Evolutionary conservation across 495 filamentous ascomycete genomes (phyloP).

Genomic region (Ramalina intermedia): DNA sequence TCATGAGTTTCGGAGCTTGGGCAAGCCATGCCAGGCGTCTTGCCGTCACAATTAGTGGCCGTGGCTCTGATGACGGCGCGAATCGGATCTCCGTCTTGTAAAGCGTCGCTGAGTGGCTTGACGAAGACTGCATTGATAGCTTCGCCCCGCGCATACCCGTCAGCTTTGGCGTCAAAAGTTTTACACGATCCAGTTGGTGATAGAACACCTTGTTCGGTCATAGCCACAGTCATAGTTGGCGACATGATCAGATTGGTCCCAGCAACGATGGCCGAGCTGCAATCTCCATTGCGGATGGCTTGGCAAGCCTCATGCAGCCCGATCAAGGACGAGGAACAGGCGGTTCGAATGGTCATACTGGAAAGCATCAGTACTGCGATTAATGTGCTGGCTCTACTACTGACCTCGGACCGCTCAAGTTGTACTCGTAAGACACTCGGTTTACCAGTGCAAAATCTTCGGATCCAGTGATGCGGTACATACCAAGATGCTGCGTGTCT

Average conservation of each 20-base stretch:
- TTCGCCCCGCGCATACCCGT: slow-evolving; percentile 35
- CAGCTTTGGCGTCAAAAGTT: slow-evolving; percentile 33
- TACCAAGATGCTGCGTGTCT: slow-evolving; percentile 18
- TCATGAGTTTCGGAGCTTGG: slow-evolving; percentile 17
- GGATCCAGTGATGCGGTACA: slow-evolving; percentile 11
- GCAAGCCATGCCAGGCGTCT: slow-evolving; percentile 14
- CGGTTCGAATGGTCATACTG: slow-evolving; percentile 21
- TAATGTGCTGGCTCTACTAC: background rate
- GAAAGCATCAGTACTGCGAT: slow-evolving; percentile 10
- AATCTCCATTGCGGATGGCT: slow-evolving; percentile 25
- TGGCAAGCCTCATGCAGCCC: slow-evolving; percentile 23
- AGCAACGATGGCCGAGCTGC: slow-evolving; percentile 26
- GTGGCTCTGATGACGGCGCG: slow-evolving; percentile 45
- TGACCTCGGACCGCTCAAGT: slow-evolving; percentile 13
- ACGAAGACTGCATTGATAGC: slow-evolving; percentile 42
- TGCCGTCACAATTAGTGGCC: slow-evolving; percentile 40
- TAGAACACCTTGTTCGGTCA: slow-evolving; percentile 20
- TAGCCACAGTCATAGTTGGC: slow-evolving; percentile 18
- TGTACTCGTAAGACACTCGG: slow-evolving; percentile 20
- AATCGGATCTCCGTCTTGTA: slow-evolving; percentile 41
- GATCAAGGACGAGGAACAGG: slow-evolving; percentile 17
- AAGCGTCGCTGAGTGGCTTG: slow-evolving; percentile 45
- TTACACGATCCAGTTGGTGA: slow-evolving; percentile 27
- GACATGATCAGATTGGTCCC: slow-evolving; percentile 29
- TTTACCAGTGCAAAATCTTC: slow-evolving; percentile 18